Evolutionary conservation across 2,329 filamentous ascomycete genomes (phyloP).

Genomic region (Fusarium stilboides): DNA sequence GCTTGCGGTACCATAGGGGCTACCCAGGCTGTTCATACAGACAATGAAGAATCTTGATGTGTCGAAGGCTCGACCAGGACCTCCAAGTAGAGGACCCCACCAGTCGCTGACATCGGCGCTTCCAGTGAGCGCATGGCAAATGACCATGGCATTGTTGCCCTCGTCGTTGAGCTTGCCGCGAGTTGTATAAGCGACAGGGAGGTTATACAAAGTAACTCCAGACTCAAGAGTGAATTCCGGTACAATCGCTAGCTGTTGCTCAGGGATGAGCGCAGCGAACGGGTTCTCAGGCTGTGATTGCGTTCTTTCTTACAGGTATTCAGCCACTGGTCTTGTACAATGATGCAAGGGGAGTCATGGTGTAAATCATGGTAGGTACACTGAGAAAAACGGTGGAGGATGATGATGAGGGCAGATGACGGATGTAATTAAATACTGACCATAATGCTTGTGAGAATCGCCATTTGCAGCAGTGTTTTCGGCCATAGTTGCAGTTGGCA

Average conservation of each 20-base stretch:
- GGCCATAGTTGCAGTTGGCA: conserved; percentile 46
- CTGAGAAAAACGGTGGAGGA: neutral
- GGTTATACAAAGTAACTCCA: conserved; percentile 84
- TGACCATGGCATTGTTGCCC: conserved; percentile 79
- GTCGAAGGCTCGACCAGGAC: conserved; percentile 84
- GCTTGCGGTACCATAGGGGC: conserved; percentile 89
- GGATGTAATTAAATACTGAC: conserved; percentile 48
- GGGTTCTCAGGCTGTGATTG: conserved; percentile 89
- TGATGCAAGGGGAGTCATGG: neutral
- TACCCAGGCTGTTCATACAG: conserved; percentile 88
- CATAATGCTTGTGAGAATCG: conserved; percentile 46
- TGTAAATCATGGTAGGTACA: neutral
- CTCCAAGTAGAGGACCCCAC: conserved; percentile 88
- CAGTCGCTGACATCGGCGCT: conserved; percentile 89
- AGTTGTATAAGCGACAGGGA: conserved; percentile 78
- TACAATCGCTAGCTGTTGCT: conserved; percentile 89
- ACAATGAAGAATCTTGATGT: conserved; percentile 87
- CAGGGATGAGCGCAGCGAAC: conserved; percentile 86
- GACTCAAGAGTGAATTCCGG: conserved; percentile 95
- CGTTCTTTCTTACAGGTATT: conserved; percentile 77
- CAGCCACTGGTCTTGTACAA: conserved; percentile 65
- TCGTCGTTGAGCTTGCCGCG: conserved; percentile 72
- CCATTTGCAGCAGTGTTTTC: conserved; percentile 41
- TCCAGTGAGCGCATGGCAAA: conserved; percentile 88
- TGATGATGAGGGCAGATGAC: neutral